Conservation (phyloP, 1,284 basidiomycete genomes). For the Wallemia hederae region DNA sequence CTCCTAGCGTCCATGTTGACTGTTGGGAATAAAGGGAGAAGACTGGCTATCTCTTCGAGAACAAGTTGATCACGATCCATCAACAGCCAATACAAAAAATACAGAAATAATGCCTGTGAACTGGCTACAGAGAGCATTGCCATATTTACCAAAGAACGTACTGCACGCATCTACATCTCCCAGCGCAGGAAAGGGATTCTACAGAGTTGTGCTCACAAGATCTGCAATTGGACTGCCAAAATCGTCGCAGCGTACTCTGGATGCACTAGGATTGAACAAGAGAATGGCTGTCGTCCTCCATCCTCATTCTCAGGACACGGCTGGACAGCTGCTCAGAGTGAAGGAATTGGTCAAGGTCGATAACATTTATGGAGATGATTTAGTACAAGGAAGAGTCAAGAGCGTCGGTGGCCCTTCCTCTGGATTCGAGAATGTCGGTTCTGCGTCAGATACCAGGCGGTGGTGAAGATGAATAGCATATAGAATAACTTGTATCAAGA, state of each 20-base stretch:
- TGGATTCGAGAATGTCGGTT: background rate
- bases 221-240: slow-evolving; percentile 50
- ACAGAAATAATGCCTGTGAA: background rate
- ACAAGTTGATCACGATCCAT: background rate
- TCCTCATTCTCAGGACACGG: slow-evolving; percentile 34
- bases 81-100: background rate
- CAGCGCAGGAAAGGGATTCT: slow-evolving; percentile 13
- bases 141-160: background rate
- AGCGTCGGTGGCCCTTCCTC: background rate
- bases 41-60: too few relatives aligned
- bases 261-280: slow-evolving; percentile 42
- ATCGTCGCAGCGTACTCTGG: slow-evolving; percentile 37
- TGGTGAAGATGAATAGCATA: background rate
- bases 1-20: background rate
- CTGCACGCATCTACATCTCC: background rate
- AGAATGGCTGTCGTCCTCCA: slow-evolving; percentile 58
- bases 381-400: background rate
- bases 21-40: too few relatives aligned
- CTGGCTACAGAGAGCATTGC: background rate
- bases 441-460: background rate
- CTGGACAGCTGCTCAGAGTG: slow-evolving; percentile 48
- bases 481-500: background rate
- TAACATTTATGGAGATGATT: slow-evolving; percentile 24
- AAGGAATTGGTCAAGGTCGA: slow-evolving; percentile 67
- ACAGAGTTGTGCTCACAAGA: slow-evolving; percentile 50